Evolutionary conservation across 306 rosid genomes (phyloP), one percentile per base, ranked within the genome.

Genomic region (Boehmeria nivea): DNA sequence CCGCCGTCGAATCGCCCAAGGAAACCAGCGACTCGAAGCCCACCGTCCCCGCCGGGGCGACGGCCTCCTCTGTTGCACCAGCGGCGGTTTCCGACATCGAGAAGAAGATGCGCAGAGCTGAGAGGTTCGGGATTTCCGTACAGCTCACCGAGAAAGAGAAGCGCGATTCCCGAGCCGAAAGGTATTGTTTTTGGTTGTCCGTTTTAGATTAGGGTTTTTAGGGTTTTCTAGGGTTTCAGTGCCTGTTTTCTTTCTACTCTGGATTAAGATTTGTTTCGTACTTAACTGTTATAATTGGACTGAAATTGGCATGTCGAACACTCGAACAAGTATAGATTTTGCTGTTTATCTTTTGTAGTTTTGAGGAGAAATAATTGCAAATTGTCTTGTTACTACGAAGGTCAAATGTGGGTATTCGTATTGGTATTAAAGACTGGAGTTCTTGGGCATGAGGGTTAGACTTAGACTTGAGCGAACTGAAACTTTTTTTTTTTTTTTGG

Each of bases 81-180:
- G 63, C 72, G 23, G 67, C 50, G 14, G 76, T 62, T 39, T 68
- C 83, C 63, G 77, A 72, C 67, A 50, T 72, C 51, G 80, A 78
- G 67, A 87, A 87, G 83, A 90, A 87, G 82, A 80, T 81, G 10
- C 86, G 80, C 49, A 87, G 98, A 19, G 98, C 94, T 0, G 94
- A 90, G 80, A 83, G 95, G 43, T 90, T 90, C n/a, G 98, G 98
- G 13, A 84, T 90, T 37, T 59, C 94, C 14, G 81, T 82, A 21
- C 91, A 75, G 74, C 52, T 86, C 6, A 77, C 90, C 12, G 88
- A 86, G 55, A 76, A 81, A 45, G 94, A 86, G 67, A 90, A 86
- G 76, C 95, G 94, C 57, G 84, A 84, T 67, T 83, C 97, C 33
- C 79, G 97, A 11, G 94, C 94, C 1, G 94, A 90, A 70, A 86